A percentile compares a stretch with the other conserved stretches of the same genome.
These are phyloP conservation scores for Neonothopanus nambi DNA, from an alignment of 1,284 basidiomycete species.

Conservation along the genomic window DNA sequence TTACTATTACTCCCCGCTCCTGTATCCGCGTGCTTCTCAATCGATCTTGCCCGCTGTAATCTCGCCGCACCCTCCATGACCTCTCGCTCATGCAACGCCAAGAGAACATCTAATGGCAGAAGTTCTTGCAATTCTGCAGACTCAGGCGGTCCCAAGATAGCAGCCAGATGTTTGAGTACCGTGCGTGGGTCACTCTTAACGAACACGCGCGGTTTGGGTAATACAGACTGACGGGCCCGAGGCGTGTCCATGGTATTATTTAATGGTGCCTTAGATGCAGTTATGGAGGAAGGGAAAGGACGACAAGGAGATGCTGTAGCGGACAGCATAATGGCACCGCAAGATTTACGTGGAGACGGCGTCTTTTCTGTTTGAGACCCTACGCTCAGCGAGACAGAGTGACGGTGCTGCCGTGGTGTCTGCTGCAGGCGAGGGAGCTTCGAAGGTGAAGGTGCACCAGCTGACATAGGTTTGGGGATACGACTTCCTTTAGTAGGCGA, in stretches of 20 bases:
- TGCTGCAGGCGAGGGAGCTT: neutral
- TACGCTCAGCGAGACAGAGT: neutral
- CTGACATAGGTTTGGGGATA: neutral
- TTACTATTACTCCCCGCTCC: slow-evolving; percentile 2
- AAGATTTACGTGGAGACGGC: neutral
- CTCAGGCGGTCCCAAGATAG: slow-evolving; percentile 4
- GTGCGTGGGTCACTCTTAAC: slow-evolving; percentile 26
- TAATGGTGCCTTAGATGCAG: neutral
- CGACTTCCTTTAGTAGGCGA: neutral
- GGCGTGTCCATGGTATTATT: neutral
- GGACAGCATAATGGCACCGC: neutral
- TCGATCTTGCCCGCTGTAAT: slow-evolving; percentile 12
- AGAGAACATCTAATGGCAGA: slow-evolving; percentile 39
- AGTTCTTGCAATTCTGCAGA: slow-evolving; percentile 16
- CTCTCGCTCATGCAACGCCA: slow-evolving; percentile 35
- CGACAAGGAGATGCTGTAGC: neutral
- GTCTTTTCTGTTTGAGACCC: neutral
- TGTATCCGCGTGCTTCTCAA: slow-evolving; percentile 22
- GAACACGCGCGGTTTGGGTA: neutral
- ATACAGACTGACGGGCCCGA: neutral
- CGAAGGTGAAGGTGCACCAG: neutral
- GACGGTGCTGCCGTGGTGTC: neutral
- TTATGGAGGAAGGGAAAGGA: neutral
- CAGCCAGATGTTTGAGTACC: slow-evolving; percentile 17
- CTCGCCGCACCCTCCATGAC: slow-evolving; percentile 29